Evolutionary conservation across 1,284 basidiomycete species (phyloP).

Genomic region (Omphalotus olearius): DNA sequence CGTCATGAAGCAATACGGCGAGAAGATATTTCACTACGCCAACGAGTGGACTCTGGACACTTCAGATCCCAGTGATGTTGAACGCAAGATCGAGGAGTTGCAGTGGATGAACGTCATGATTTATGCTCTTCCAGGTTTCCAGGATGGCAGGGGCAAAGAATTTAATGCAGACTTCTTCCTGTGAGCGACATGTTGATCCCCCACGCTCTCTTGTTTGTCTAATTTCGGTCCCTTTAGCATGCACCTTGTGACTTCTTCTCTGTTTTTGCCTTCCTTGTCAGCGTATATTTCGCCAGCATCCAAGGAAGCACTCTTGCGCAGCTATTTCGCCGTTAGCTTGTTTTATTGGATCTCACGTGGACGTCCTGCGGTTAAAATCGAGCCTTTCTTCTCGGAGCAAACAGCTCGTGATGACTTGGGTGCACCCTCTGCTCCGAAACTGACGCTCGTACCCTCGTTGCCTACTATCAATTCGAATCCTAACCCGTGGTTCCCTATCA

Average conservation of each 20-base stretch:
- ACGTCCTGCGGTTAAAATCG: conserved; percentile 34
- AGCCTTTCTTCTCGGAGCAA: conserved; percentile 33
- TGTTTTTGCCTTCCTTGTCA: conserved; percentile 42
- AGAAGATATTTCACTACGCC: conserved; percentile 38
- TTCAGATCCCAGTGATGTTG: conserved; percentile 28
- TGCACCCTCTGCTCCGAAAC: conserved; percentile 15
- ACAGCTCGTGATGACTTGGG: conserved; percentile 20
- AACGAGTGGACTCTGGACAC: conserved; percentile 43
- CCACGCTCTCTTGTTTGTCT: background rate
- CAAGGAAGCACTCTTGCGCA: conserved; percentile 36
- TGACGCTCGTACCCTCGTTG: conserved; percentile 25
- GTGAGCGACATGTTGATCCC: conserved; percentile 27
- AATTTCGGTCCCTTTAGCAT: conserved; percentile 29
- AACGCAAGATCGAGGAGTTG: conserved; percentile 44
- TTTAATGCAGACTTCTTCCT: conserved; percentile 46
- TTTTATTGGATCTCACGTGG: conserved; percentile 39
- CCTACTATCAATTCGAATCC: conserved; percentile 11
- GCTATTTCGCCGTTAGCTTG: conserved; percentile 36
- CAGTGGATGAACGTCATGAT: conserved; percentile 37
- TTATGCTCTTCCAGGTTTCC: conserved; percentile 39
- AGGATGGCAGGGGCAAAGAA: conserved; percentile 23
- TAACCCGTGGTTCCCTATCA: conserved; percentile 12
- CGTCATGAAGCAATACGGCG: conserved; percentile 31
- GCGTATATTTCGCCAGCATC: conserved; percentile 32
- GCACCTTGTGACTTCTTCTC: conserved; percentile 50